A percentile compares a stretch with the other conserved stretches of the same genome.
Evolutionary conservation across 257 asterid genomes (phyloP).

Genomic region (Lavandula angustifolia): DNA sequence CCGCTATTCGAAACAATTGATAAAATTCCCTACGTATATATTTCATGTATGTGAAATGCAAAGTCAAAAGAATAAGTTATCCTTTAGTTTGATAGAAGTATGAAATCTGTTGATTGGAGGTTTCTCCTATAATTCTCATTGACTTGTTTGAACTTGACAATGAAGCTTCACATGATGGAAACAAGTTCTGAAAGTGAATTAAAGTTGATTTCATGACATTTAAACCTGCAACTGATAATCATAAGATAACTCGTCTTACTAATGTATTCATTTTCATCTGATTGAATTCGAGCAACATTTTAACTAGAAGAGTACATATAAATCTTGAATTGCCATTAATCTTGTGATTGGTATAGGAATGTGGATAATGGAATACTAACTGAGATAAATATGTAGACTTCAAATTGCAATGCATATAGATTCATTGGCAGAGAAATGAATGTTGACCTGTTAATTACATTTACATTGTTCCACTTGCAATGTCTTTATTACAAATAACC

Average conservation of each 20-base stretch:
- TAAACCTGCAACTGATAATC: too few relatives aligned
- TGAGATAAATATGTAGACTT: neutral
- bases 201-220: too few relatives aligned
- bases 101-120: neutral
- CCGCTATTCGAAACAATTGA: neutral
- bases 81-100: neutral
- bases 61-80: neutral
- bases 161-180: constrained; percentile 14
- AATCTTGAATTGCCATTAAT: neutral
- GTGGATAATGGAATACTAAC: constrained; percentile 14
- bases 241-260: too few relatives aligned
- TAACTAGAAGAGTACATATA: neutral
- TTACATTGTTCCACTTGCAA: constrained; percentile 21
- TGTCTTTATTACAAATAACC: constrained; percentile 19
- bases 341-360: neutral
- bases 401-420: constrained; percentile 28
- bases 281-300: constrained; percentile 2
- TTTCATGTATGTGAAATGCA: neutral
- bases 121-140: too few relatives aligned
- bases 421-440: constrained; percentile 2
- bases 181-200: constrained; percentile 13
- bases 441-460: constrained; percentile 24
- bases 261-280: neutral
- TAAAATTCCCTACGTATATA: neutral
- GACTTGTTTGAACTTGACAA: constrained; percentile 13